These are phyloP conservation scores for Ophidiomyces ophidiicola DNA, from an alignment of 2,329 filamentous ascomycete genomes.

Conservation along the genomic window DNA sequence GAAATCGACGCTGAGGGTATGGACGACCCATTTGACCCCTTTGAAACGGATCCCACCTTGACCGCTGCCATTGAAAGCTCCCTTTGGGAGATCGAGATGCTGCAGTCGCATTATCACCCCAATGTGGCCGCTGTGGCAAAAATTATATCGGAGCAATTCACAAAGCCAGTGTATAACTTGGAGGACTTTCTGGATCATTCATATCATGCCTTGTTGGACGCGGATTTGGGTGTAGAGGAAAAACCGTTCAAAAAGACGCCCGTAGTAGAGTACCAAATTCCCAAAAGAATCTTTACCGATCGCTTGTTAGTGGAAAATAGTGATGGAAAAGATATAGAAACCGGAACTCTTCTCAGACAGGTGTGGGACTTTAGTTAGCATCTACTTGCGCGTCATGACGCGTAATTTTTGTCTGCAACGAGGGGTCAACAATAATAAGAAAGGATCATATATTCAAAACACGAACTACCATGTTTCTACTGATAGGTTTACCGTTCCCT, in stretches of 20 bases:
- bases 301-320: constrained; percentile 31
- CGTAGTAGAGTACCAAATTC: constrained; percentile 87
- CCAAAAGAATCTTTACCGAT: constrained; percentile 60
- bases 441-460: too few species aligned
- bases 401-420: not conserved
- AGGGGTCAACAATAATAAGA: too few species aligned
- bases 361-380: constrained; percentile 27
- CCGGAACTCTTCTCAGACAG: constrained; percentile 26
- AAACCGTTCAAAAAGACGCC: constrained; percentile 77
- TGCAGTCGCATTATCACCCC: constrained; percentile 90
- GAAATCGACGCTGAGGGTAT: constrained; percentile 45
- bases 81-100: constrained; percentile 84
- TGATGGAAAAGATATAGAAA: constrained; percentile 29
- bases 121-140: constrained; percentile 90
- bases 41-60: constrained; percentile 69
- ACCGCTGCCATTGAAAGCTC: constrained; percentile 83
- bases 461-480: too few species aligned
- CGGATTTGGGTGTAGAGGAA: constrained; percentile 51
- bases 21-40: constrained; percentile 64
- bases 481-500: too few species aligned
- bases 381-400: not conserved
- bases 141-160: constrained; percentile 93
- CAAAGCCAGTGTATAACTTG: constrained; percentile 85
- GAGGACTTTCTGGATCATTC: constrained; percentile 96
- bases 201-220: constrained; percentile 63